These are phyloP conservation scores for Suillus discolor DNA, from an alignment of 768 basidiomycete species.

Conservation along the genomic window DNA sequence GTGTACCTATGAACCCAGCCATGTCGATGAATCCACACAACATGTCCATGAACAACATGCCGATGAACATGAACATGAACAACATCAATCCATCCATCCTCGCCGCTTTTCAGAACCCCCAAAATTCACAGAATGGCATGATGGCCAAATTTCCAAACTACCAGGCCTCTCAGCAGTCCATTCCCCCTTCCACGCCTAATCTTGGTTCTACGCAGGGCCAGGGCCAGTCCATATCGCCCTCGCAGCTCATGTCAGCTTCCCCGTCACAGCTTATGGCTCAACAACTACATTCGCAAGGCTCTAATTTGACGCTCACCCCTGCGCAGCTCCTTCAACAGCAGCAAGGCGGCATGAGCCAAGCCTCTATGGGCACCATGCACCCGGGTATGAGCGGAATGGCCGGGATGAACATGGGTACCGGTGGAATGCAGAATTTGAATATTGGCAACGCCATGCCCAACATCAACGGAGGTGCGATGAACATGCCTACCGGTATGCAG, in stretches of 20 bases:
- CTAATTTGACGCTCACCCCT: slow-evolving; percentile 34
- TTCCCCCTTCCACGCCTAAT: slow-evolving; percentile 17
- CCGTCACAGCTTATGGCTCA: slow-evolving; percentile 29
- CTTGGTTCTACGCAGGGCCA: slow-evolving; percentile 11
- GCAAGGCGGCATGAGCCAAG: slow-evolving; percentile 20
- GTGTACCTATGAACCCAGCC: slow-evolving; percentile 4
- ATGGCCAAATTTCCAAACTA: slow-evolving; percentile 18
- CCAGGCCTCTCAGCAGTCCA: slow-evolving; percentile 16
- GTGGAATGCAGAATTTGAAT: slow-evolving; percentile 21
- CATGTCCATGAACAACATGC: slow-evolving; percentile 8
- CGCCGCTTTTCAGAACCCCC: slow-evolving; percentile 30
- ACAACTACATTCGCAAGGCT: slow-evolving; percentile 17
- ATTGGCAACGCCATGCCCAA: slow-evolving; percentile 21
- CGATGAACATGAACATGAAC: slow-evolving; percentile 12
- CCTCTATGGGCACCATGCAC: slow-evolving; percentile 23
- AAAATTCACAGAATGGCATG: slow-evolving; percentile 16
- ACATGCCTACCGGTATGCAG: slow-evolving; percentile 24
- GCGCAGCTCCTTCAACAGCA: slow-evolving; percentile 41
- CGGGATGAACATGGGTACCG: slow-evolving; percentile 24
- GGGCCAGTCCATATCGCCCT: slow-evolving; percentile 27
- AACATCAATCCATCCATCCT: slow-evolving; percentile 38
- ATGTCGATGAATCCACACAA: slow-evolving; percentile 9
- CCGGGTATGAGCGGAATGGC: slow-evolving; percentile 24
- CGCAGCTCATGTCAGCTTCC: slow-evolving; percentile 19
- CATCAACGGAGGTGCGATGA: slow-evolving; percentile 19